Evolutionary conservation across 2,329 filamentous ascomycete genomes (phyloP).

Genomic region (Dactylellina cionopaga): DNA sequence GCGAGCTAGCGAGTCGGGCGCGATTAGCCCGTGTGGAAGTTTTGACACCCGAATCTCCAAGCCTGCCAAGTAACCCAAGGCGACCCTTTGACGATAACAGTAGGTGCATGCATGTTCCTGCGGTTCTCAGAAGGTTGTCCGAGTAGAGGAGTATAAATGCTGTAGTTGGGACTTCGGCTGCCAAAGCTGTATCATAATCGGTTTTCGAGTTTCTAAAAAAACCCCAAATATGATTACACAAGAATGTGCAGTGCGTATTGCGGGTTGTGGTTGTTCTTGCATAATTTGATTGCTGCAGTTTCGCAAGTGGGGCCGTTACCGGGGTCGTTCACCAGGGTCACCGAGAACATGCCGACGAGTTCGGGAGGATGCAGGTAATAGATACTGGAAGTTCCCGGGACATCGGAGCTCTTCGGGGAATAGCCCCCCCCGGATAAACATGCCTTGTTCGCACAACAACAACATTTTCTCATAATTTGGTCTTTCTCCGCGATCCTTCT

Average conservation of each 20-base stretch:
- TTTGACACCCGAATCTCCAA: constrained; percentile 1
- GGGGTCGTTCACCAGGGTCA: no score
- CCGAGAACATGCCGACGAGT: no score
- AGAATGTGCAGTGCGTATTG: not conserved
- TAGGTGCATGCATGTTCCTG: no score
- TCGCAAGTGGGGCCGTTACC: constrained; percentile 32
- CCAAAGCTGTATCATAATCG: no score
- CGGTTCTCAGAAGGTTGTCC: no score
- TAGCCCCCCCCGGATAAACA: constrained; percentile 3
- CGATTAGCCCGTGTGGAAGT: constrained; percentile 29
- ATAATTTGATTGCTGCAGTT: constrained; percentile 38
- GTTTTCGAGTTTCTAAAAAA: not conserved
- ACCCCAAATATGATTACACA: not conserved
- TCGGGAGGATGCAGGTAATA: no score
- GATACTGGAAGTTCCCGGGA: constrained; percentile 10
- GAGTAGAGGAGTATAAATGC: no score
- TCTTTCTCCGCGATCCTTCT: not conserved
- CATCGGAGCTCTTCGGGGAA: constrained; percentile 10
- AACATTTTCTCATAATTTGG: not conserved
- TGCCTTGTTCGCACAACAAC: not conserved
- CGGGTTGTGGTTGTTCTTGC: not conserved
- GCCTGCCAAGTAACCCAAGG: constrained; percentile 15
- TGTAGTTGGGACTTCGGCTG: no score
- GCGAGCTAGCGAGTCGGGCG: constrained; percentile 6
- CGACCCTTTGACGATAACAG: constrained; percentile 1